Evolutionary conservation across 1,139 yeast genomes (phyloP).

Genomic region (Yarrowia galli): DNA sequence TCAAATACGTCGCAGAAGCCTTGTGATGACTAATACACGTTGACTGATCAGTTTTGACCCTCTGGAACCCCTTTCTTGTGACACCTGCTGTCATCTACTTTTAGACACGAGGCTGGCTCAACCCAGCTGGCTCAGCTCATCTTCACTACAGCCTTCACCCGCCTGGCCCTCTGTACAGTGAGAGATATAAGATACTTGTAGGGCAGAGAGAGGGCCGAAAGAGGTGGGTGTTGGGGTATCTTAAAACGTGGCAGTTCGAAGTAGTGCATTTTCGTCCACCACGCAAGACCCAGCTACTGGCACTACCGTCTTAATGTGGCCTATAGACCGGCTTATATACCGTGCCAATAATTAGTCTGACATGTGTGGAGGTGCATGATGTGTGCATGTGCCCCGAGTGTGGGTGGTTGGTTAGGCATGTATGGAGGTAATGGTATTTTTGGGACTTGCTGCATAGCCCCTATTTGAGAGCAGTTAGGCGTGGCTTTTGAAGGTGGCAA

Average conservation of each 20-base stretch:
- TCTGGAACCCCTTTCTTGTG: no score
- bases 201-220: no score
- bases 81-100: no score
- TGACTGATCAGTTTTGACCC: no score
- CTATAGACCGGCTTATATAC: background rate
- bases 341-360: background rate
- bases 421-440: constrained; percentile 6
- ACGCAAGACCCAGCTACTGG: background rate
- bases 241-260: background rate
- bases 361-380: constrained; percentile 15
- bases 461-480: background rate
- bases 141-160: constrained; percentile 6
- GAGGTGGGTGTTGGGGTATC: no score
- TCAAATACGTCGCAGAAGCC: no score
- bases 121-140: background rate
- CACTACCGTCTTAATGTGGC: background rate
- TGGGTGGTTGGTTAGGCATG: background rate
- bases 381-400: background rate
- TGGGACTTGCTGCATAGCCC: constrained; percentile 31
- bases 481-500: background rate
- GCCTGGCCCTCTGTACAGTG: background rate
- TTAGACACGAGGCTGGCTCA: no score
- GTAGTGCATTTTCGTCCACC: no score
- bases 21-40: no score
- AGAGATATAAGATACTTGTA: no score